Percentiles rank a stretch among this genome's conserved stretches.
Conservation (phyloP, 2,329 filamentous ascomycete species). For the Phaeosphaeriaceae sp. region DNA sequence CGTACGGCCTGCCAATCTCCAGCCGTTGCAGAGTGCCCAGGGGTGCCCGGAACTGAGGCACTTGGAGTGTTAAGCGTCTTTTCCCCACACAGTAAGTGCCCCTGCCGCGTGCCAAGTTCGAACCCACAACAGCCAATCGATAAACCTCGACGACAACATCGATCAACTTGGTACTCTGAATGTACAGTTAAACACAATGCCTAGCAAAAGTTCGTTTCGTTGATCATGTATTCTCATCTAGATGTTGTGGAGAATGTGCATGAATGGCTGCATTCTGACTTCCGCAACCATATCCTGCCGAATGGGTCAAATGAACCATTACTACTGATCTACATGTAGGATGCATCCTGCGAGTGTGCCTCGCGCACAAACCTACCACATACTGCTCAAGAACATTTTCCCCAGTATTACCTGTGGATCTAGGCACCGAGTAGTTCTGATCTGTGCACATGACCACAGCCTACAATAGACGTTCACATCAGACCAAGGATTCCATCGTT, state of each 20-base stretch:
- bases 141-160: background rate
- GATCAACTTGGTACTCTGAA: background rate
- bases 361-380: no score
- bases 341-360: background rate
- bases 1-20: background rate
- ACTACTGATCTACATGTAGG: background rate
- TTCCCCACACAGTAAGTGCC: conserved; percentile 6
- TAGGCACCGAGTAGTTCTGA: no score
- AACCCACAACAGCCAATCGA: background rate
- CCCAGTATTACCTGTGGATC: no score
- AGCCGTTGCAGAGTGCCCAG: background rate
- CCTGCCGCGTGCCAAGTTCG: background rate
- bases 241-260: background rate
- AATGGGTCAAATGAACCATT: background rate
- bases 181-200: background rate
- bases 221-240: background rate
- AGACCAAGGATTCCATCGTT: no score
- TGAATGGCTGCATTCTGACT: background rate
- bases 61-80: background rate
- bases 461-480: no score
- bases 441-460: no score
- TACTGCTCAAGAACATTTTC: no score
- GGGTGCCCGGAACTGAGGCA: conserved; percentile 1
- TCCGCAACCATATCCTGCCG: background rate
- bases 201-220: background rate